Evolutionary conservation across 352 stramenopile genomes (phyloP).

Genomic region (Pythium myriotylum): DNA sequence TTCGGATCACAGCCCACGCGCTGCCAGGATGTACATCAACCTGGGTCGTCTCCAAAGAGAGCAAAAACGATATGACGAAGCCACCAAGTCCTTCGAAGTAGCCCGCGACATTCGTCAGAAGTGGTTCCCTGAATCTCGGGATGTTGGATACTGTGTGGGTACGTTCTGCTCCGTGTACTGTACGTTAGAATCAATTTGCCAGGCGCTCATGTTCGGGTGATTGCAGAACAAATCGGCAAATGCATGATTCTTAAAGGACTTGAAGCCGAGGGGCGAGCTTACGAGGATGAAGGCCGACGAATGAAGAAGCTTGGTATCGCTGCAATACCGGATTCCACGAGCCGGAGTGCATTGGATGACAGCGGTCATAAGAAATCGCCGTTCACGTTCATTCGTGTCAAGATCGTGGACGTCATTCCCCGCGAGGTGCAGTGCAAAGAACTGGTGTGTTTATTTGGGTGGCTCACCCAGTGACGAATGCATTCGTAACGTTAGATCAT

Average conservation of each 20-base stretch:
- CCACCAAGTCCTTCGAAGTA: constrained; percentile 56
- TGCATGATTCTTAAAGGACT: constrained; percentile 56
- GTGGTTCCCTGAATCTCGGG: constrained; percentile 68
- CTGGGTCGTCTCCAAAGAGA: constrained; percentile 67
- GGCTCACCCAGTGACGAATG: background rate
- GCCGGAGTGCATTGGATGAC: background rate
- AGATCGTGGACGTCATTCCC: constrained; percentile 21
- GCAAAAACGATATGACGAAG: constrained; percentile 66
- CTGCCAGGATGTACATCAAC: constrained; percentile 73
- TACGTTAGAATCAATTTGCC: background rate
- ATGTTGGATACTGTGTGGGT: constrained; percentile 77
- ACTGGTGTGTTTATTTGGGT: no score
- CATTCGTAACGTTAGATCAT: constrained; percentile 40
- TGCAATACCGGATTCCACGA: constrained; percentile 20
- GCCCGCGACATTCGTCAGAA: constrained; percentile 69
- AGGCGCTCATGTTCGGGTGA: background rate
- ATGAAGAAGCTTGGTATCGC: constrained; percentile 52
- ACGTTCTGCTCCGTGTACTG: background rate
- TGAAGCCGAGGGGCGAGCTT: constrained; percentile 45
- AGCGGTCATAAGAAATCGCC: background rate
- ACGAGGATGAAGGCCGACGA: constrained; percentile 58
- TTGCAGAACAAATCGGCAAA: constrained; percentile 77
- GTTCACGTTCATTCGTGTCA: constrained; percentile 9
- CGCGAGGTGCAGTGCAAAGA: constrained; percentile 8
- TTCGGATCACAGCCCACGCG: constrained; percentile 65